These are phyloP conservation scores for Candida khao-thaluensis DNA, from an alignment of 805 yeast species.

Conservation along the genomic window DNA sequence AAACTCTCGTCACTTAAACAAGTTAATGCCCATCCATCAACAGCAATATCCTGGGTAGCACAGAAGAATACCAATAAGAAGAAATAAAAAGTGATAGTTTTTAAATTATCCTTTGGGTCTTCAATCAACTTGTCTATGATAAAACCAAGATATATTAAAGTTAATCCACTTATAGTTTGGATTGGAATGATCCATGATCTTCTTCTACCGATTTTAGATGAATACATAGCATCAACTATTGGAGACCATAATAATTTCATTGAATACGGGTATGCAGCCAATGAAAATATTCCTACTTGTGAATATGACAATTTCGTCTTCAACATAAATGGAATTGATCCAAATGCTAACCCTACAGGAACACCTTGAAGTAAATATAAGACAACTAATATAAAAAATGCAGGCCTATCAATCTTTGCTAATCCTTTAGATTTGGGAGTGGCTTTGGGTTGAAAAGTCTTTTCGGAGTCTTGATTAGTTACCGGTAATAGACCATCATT, in stretches of 20 bases:
- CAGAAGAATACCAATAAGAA: slow-evolving; percentile 79
- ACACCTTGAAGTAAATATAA: slow-evolving; percentile 91
- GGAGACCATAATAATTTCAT: slow-evolving; percentile 94
- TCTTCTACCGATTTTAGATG: slow-evolving; percentile 69
- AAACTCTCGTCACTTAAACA: slow-evolving; percentile 73
- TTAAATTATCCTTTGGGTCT: slow-evolving; percentile 50
- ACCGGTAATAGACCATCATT: slow-evolving; percentile 10
- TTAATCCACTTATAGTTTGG: slow-evolving; percentile 73
- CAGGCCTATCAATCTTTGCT: slow-evolving; percentile 56
- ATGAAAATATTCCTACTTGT: slow-evolving; percentile 84
- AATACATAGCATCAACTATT: slow-evolving; percentile 83
- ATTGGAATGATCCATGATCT: slow-evolving; percentile 94
- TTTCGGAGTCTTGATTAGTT: slow-evolving; percentile 9
- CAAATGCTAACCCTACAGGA: slow-evolving; percentile 94
- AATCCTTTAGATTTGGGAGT: slow-evolving; percentile 5
- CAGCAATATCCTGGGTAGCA: slow-evolving; percentile 98
- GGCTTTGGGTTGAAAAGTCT: slow-evolving; percentile 13
- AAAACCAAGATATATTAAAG: slow-evolving; percentile 64
- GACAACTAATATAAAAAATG: slow-evolving; percentile 69
- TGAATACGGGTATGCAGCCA: slow-evolving; percentile 95
- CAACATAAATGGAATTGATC: slow-evolving; percentile 85
- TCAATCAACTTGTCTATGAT: slow-evolving; percentile 50
- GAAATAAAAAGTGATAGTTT: slow-evolving; percentile 64
- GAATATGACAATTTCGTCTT: slow-evolving; percentile 82
- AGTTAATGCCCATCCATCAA: slow-evolving; percentile 98